Percentiles rank a stretch among this genome's conserved stretches.
These are phyloP conservation scores for Backusella circina DNA, from an alignment of 192 early-diverging fungal species.

Conservation along the genomic window DNA sequence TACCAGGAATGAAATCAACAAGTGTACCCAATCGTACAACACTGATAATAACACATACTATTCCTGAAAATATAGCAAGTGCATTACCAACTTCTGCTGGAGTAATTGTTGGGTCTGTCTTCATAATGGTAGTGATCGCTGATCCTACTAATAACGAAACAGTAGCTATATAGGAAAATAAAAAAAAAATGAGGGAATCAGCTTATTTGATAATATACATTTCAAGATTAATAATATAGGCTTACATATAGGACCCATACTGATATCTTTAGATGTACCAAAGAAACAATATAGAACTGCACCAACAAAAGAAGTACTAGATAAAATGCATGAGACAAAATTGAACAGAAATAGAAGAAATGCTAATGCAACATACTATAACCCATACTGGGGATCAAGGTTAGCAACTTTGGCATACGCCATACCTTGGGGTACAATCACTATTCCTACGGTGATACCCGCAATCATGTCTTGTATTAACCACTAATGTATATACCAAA, in stretches of 20 bases:
- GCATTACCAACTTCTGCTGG: constrained; percentile 56
- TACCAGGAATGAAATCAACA: constrained; percentile 88
- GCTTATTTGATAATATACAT: constrained; percentile 10
- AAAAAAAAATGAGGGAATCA: neutral
- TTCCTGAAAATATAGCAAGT: constrained; percentile 71
- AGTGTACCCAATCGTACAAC: constrained; percentile 83
- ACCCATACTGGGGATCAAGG: constrained; percentile 37
- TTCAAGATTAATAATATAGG: neutral
- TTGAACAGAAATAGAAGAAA: constrained; percentile 55
- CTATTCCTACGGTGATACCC: constrained; percentile 65
- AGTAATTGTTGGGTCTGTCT: constrained; percentile 9
- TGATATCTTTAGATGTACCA: constrained; percentile 72
- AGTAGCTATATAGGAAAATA: constrained; percentile 43
- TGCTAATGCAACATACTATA: neutral
- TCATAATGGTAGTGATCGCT: constrained; percentile 39
- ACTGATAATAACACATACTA: constrained; percentile 67
- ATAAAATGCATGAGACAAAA: neutral
- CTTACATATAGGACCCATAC: constrained; percentile 51
- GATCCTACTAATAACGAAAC: constrained; percentile 77
- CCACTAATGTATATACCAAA: constrained; percentile 5
- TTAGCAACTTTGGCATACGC: constrained; percentile 68
- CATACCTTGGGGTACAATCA: constrained; percentile 71
- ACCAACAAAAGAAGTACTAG: constrained; percentile 58
- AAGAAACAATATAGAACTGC: constrained; percentile 66
- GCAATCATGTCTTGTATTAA: constrained; percentile 54